Evolutionary conservation across 176 grass and related monocot genomes (phyloP).

Genomic region (Poa pratensis): DNA sequence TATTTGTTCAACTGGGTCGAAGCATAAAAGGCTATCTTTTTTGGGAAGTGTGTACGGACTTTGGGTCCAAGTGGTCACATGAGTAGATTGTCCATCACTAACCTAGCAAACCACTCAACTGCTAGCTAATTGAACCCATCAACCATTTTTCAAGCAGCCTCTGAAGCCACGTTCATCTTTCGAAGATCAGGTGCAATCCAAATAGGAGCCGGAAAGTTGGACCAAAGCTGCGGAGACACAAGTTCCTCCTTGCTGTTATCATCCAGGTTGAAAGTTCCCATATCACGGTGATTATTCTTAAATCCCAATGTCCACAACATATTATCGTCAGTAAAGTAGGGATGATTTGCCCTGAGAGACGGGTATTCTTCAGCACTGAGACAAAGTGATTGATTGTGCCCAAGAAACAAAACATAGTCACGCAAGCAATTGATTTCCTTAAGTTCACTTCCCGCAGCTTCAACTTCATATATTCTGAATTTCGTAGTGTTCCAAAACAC

Average conservation of each 20-base stretch:
- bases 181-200: not conserved
- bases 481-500: no score
- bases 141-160: not conserved
- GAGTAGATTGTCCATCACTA: not conserved
- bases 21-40: no score
- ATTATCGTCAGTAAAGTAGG: conserved; percentile 1
- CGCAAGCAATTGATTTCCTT: not conserved
- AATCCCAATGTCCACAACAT: not conserved
- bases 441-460: not conserved
- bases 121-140: not conserved
- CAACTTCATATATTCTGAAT: not conserved
- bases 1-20: no score
- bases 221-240: not conserved
- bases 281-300: not conserved
- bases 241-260: not conserved
- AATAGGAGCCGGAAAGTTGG: not conserved
- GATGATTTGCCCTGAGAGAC: not conserved
- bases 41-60: no score
- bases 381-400: not conserved
- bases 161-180: not conserved
- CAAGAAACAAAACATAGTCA: not conserved
- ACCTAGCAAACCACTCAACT: not conserved
- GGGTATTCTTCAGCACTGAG: not conserved
- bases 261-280: not conserved
- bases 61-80: no score